Base-by-base conservation (phyloP, 1,284 basidiomycete genomes). In the Amylostereum areolatum region DNA sequence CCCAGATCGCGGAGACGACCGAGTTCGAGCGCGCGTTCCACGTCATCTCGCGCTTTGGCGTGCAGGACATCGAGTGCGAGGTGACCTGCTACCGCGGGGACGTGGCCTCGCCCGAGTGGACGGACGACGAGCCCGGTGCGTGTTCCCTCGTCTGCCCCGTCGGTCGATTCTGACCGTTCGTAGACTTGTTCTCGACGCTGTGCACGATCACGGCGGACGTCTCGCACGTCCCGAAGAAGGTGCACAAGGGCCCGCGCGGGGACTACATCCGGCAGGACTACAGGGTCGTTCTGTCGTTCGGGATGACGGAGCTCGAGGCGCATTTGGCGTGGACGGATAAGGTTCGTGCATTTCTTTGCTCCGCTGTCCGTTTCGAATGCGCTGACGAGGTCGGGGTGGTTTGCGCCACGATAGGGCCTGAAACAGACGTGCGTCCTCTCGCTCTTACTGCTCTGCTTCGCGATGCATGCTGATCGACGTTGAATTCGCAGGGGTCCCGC, bases 161-260 rank as follows among this genome's bases (percentile, higher is more conserved):
- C 39, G 10, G 39, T 9, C 18, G 8, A 24, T 7, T n/a, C n/a
- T n/a, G n/a, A n/a, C 39, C 39, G 11, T 43, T 27, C 27, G 30
- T 28, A 43, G 41, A 43, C 7, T 28, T 43, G 25, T 43, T 43
- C 28, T 43, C 41, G 6, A 43, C 41, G 9, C 41, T 43, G 4
- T 43, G 41, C 41, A 43, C 41, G 8, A 43, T 43, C 28, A 43
- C 41, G 7, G 41, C 41, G n/a, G 41, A 43, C n/a, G 41, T 27
- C 5, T 4, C 41, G 10, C n/a, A 11, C 24, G 27, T 43, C 24
- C 41, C 41, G 5, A 43, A 43, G 41, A 5, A 8, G 25, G 30
- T 11, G 6, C 24, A 43, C 7, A 24, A 28, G 27, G 41, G 41
- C 24, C 6, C 41, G 41, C 41, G 41, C 6, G 41, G 41, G 10